These are phyloP conservation scores for Cantharellus cinnabarinus DNA, from an alignment of 768 basidiomycete genomes.

Conservation along the genomic window DNA sequence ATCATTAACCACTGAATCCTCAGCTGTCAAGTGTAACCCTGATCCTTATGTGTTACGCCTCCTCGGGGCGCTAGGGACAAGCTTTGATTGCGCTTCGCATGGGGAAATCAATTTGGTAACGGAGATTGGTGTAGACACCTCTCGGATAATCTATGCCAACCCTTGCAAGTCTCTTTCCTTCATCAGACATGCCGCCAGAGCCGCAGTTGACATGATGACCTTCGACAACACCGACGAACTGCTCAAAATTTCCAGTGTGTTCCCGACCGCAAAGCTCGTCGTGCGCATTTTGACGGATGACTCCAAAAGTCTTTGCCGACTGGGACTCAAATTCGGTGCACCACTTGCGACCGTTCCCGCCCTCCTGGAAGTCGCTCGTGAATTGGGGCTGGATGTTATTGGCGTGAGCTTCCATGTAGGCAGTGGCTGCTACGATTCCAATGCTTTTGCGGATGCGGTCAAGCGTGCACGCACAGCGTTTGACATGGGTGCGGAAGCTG, in stretches of 20 bases:
- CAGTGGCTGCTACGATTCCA: conserved; percentile 85
- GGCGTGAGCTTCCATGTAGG: conserved; percentile 98
- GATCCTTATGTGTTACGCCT: conserved; percentile 86
- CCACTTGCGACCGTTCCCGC: conserved; percentile 59
- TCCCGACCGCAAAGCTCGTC: conserved; percentile 70
- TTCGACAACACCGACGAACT: conserved; percentile 97
- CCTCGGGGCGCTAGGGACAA: conserved; percentile 71
- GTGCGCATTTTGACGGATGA: conserved; percentile 97
- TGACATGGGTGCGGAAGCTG: conserved; percentile 63
- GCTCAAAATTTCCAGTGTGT: conserved; percentile 67
- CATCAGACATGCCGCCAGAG: conserved; percentile 61
- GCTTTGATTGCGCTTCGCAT: conserved; percentile 95
- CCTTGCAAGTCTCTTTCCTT: conserved; percentile 95
- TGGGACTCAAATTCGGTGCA: conserved; percentile 95
- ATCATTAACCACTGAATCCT: conserved; percentile 12
- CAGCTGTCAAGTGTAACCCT: conserved; percentile 96
- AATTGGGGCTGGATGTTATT: conserved; percentile 65
- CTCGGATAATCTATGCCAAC: conserved; percentile 89
- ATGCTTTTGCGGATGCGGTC: conserved; percentile 78
- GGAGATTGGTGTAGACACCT: conserved; percentile 47
- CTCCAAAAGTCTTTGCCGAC: conserved; percentile 78
- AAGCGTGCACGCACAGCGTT: conserved; percentile 65
- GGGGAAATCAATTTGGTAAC: conserved; percentile 77
- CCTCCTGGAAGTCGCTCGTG: conserved; percentile 58
- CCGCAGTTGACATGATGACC: conserved; percentile 82